phyloP scores from a whole-genome alignment of 257 asterid genomes.

The Solanum peruvianum region DNA sequence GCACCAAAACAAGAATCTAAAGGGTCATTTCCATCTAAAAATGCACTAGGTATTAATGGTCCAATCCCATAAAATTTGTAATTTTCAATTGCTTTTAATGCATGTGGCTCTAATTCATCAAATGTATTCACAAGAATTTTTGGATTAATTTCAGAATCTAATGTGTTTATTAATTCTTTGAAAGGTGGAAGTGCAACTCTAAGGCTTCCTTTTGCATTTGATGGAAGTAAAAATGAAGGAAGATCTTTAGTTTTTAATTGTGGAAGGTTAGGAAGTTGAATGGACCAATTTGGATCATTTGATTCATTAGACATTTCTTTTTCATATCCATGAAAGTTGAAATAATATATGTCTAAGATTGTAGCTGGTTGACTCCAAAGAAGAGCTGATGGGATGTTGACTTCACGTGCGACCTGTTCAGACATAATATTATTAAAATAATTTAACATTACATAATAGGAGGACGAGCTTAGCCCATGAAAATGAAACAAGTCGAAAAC shows the following conservation, averaged over 20 bases:
- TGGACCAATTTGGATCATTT: slow-evolving; percentile 4
- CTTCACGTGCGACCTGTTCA: slow-evolving; percentile 14
- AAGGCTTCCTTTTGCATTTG: background rate
- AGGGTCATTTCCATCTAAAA: slow-evolving; percentile 2
- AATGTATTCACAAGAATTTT: slow-evolving; percentile 10
- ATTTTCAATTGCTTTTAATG: slow-evolving; percentile 7
- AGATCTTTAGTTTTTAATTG: background rate
- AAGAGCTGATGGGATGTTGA: slow-evolving; percentile 21
- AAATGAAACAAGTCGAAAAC: background rate
- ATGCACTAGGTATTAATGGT: slow-evolving; percentile 20
- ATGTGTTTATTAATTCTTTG: slow-evolving; percentile 10
- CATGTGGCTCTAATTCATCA: slow-evolving; percentile 10
- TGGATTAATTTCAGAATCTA: slow-evolving; percentile 6
- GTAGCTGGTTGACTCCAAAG: slow-evolving; percentile 32
- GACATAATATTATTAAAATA: background rate
- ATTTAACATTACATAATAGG: background rate
- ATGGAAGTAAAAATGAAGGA: slow-evolving; percentile 26
- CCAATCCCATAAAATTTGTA: slow-evolving; percentile 21
- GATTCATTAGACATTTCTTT: background rate
- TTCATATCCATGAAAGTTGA: slow-evolving; percentile 20
- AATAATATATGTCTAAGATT: slow-evolving; percentile 14
- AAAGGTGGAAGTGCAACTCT: background rate
- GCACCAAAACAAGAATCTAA: background rate
- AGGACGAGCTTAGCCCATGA: background rate
- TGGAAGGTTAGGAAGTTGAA: slow-evolving; percentile 24